Base-by-base conservation (phyloP, 164 flowering plant genomes). In the Vitis cinerea region DNA sequence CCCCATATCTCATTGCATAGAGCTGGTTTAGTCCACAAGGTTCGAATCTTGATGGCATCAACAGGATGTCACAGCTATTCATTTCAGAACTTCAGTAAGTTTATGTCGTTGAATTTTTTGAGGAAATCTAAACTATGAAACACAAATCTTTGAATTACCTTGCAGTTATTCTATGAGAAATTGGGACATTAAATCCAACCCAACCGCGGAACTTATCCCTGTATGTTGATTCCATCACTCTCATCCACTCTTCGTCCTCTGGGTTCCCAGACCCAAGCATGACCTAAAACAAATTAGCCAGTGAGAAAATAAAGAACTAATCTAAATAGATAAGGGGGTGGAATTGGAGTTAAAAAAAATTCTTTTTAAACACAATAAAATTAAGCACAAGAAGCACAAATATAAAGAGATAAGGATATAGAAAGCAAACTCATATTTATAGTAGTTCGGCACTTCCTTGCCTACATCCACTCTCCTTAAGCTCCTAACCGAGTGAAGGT, bases 21-120 rank as follows among this genome's bases (percentile, higher is more conserved):
- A 95, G 74, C 73, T 95, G 99, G 78, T 95, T 95, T 59, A 95
- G 81, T 15, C 99, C 98, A 75, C 99, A 95, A 23, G 98, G 99
- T 80, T 95, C 99, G 67, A 95, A 95, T 85, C 92, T 86, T 71
- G 99, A 95, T 23, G 99, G 99, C 98, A 95, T 93, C 80, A 90
- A 80, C 37, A 95, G 75, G 68, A 95, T 90, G 82, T 95, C 99
- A 74, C 98, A 91, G 23, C 99, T 91, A 88, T 66, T 74, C 60
- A 77, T 72, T 73, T 37, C 62, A 60, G 15, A 68, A 71, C 13
- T 10, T 55, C 12, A 55, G 49, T 58, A 23, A 67, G 75, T 49
- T 16, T 37, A 19, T 5, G 11, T 16, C 17, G 58, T n/a, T 11
- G 1, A n/a, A 59, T 66, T 56, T 14, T 3, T 2, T 12, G 23